Evolutionary conservation across 441 rosid genomes (phyloP), one percentile per base, ranked within the genome.

Genomic region (Melastoma candidum): DNA sequence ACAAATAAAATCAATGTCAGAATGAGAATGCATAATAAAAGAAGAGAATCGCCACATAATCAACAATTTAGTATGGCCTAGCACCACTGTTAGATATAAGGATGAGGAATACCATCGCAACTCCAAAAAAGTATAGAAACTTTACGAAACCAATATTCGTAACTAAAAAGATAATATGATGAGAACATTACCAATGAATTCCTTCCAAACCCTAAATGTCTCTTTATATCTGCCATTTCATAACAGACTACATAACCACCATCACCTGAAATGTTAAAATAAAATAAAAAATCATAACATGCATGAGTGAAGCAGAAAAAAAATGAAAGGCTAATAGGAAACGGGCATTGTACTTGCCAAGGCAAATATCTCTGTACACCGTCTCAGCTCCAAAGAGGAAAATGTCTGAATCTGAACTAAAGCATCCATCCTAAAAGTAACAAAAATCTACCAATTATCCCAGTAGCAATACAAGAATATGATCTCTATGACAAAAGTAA

Each of bases 341-440:
- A 60, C 47, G 7, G 17, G n/a, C 56, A 41, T 39, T 55, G 46
- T 27, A 54, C 76, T 73, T 51, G 82, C 97, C 90, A 53, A 93
- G 90, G 70, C 86, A 78, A 54, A 93, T 86, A 59, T 86, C 96
- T 74, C 96, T 73, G 74, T 93, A 93, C 29, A 93, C 95, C 39
- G 85, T 81, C 76, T 77, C 83, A 44, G 96, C 95, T 46, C 98
- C 98, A 60, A 93, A 93, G 64, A 88, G 93, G 69, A 93, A 93
- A 51, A 79, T 72, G 72, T 86, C 98, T 47, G 95, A 93, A 75
- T 93, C 98, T 56, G 83, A 79, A 64, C 86, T 74, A 72, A 93
- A 92, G 68, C 97, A 93, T 48, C 95, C 95, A 71, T 88, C 98
- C 98, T 88, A 71, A 71, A 29, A 53, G 59, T 53, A 13, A 13